Evolutionary conservation across 2,329 filamentous ascomycete species (phyloP).

Genomic region (Pseudogymnoascus destructans): DNA sequence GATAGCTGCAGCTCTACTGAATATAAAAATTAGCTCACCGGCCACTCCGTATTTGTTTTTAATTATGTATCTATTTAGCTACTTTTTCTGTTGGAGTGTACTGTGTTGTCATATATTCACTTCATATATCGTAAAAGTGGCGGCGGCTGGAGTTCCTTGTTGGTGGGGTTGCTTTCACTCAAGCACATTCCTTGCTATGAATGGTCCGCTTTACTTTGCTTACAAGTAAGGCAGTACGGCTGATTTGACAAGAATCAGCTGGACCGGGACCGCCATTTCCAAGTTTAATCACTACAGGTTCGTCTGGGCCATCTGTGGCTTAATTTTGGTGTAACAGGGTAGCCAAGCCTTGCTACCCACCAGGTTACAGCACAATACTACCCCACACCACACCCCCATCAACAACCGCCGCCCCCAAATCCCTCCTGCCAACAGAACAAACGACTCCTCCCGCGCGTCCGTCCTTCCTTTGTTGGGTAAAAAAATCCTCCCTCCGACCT

Average conservation of each 20-base stretch:
- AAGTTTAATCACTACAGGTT: neutral
- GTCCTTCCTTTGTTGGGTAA: neutral
- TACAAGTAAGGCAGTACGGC: neutral
- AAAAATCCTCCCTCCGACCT: neutral
- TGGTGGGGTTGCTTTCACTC: neutral
- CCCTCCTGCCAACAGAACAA: neutral
- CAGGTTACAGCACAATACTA: constrained; percentile 1
- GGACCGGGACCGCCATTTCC: neutral
- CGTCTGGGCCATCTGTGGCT: neutral
- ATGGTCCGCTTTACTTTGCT: constrained; percentile 6
- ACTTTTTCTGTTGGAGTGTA: neutral
- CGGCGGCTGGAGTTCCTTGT: constrained; percentile 4
- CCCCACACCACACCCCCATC: constrained; percentile 4
- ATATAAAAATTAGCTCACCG: neutral
- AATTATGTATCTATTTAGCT: neutral
- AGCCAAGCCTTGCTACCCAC: constrained; percentile 7
- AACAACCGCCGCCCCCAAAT: neutral
- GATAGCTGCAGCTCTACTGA: neutral
- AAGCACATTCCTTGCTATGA: constrained; percentile 4
- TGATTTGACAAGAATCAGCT: neutral
- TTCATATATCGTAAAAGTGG: constrained; percentile 6
- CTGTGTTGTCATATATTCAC: constrained; percentile 2
- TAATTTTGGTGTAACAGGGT: neutral
- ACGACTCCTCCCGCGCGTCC: neutral
- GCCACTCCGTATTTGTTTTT: neutral